Conservation (phyloP, 2,329 filamentous ascomycete genomes). For the Hymenoscyphus fraxineus region DNA sequence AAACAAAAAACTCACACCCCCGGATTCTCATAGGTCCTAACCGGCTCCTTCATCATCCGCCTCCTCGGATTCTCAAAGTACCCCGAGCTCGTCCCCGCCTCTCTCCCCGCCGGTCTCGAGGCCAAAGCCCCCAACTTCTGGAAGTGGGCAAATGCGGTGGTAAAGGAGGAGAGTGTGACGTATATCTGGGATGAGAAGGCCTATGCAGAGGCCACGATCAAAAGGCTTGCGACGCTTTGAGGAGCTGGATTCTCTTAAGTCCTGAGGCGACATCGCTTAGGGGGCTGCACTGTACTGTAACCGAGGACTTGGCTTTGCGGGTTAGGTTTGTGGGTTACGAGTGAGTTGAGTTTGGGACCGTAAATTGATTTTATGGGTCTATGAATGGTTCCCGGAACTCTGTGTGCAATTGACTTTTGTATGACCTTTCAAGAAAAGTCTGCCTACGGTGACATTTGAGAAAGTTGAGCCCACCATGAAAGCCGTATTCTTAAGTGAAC, state of each 20-base stretch:
- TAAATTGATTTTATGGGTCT: too few relatives aligned
- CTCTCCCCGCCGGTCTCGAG: slow-evolving; percentile 44
- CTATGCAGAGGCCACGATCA: not conserved
- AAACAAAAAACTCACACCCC: too few relatives aligned
- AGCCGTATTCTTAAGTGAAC: too few relatives aligned
- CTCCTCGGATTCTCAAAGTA: slow-evolving; percentile 52
- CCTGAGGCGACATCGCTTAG: not conserved
- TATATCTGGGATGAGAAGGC: slow-evolving; percentile 55
- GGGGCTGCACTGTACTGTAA: too few relatives aligned
- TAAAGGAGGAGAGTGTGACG: slow-evolving; percentile 62
- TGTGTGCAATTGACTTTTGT: too few relatives aligned
- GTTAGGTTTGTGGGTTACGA: too few relatives aligned
- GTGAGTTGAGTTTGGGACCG: too few relatives aligned
- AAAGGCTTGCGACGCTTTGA: not conserved
- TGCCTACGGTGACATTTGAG: too few relatives aligned
- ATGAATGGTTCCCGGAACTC: too few relatives aligned
- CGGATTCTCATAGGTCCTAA: slow-evolving; percentile 46
- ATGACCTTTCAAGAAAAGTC: too few relatives aligned
- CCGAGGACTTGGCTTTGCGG: too few relatives aligned
- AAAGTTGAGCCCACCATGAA: too few relatives aligned
- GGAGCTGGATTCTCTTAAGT: not conserved
- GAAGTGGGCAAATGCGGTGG: slow-evolving; percentile 61
- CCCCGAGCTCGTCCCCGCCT: slow-evolving; percentile 49
- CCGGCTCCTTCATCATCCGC: slow-evolving; percentile 64
- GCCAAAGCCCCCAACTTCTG: slow-evolving; percentile 61